These are phyloP conservation scores for Citrus trifoliata DNA, from an alignment of 345 rosid species.

Conservation along the genomic window DNA sequence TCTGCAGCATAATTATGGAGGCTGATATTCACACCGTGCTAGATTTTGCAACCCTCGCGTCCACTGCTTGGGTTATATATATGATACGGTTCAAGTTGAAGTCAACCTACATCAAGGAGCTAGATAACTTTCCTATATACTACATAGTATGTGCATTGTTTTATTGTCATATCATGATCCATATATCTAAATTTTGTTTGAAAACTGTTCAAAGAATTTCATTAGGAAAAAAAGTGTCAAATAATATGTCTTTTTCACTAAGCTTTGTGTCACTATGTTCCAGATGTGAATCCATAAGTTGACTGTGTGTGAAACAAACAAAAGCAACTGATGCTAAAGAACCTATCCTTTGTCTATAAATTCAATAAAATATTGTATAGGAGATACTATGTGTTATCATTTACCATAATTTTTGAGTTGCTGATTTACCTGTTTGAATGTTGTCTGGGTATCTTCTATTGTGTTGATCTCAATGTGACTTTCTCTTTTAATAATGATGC, in stretches of 20 bases:
- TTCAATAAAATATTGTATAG: background rate
- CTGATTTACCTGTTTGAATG: background rate
- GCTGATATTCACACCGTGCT: constrained; percentile 59
- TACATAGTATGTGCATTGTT: constrained; percentile 40
- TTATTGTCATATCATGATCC: background rate
- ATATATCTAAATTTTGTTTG: background rate
- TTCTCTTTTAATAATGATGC: background rate
- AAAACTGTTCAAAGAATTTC: background rate
- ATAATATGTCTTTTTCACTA: background rate
- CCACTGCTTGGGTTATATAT: constrained; percentile 70
- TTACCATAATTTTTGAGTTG: background rate
- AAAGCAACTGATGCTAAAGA: background rate
- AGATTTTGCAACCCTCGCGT: constrained; percentile 50
- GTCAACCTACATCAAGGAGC: constrained; percentile 55
- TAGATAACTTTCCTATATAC: constrained; percentile 54
- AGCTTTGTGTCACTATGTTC: background rate
- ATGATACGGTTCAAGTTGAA: constrained; percentile 74
- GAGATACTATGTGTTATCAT: too few relatives aligned
- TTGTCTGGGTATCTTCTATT: background rate
- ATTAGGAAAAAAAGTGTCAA: background rate
- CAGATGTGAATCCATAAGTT: background rate
- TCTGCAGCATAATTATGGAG: constrained; percentile 42
- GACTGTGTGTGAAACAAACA: background rate
- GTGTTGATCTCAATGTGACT: background rate
- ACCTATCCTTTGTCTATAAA: background rate